Evolutionary conservation across 1,284 basidiomycete genomes (phyloP), one percentile per base, ranked within the genome.

Genomic region (Microbotryum scabiosae): DNA sequence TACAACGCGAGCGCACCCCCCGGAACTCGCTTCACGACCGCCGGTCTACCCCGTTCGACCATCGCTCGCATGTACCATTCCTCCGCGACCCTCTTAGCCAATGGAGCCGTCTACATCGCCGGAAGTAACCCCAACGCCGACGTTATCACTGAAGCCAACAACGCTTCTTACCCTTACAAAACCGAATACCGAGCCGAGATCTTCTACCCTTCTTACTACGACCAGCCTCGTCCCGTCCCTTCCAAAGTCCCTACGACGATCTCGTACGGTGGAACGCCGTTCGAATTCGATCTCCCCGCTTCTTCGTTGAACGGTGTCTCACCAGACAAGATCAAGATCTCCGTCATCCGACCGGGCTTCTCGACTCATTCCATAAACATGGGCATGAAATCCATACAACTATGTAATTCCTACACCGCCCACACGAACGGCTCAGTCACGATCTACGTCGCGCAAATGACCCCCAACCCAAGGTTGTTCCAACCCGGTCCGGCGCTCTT

Each of bases 291-390:
- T 9, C 75, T 90, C 21, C 77, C 80, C 23, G 71, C 79, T 69
- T 78, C 80, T 4, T 28, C 28, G 16, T 3, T 60, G 4, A 6
- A 14, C 18, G 49, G 26, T 21, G 49, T 18, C 59, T 74, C 71
- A 53, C 71, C 79, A 9, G 81, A 83, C 56, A 84, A 84, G 66
- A 86, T 90, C 46, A 86, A 83, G 18, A 85, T 92, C 26, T 82
- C 85, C 62, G 76, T 97, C 67, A 80, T 88, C 63, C 86, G 93
- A 61, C 82, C 84, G 28, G 93, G 93, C 14, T 97, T 91, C 79
- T 90, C 89, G 1, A 97, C 68, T 0, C 59, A 60, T 36, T 49
- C n/a, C 26, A 52, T 49, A 16, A 65, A 63, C 41, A 61, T 68
- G 59, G 59, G 59, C 9, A 25, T 28, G 43, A 45, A 50, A 26